Evolutionary conservation across 1,284 basidiomycete genomes (phyloP).

Genomic region (Rhodotorula sp.): DNA sequence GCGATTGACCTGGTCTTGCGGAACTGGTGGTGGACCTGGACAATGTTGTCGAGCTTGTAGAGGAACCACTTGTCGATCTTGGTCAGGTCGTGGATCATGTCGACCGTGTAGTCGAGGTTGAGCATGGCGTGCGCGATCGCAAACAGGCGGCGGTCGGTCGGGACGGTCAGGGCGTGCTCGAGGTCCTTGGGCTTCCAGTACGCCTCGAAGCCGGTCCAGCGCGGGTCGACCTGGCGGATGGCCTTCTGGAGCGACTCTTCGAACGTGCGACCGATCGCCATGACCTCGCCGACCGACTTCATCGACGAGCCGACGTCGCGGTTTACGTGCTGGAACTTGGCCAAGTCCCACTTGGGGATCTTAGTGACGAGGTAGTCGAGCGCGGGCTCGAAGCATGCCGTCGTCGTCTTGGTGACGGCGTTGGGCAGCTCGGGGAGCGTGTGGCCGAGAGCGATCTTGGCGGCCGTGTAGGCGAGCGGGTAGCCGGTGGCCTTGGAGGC

Average conservation of each 20-base stretch:
- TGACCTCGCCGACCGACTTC: constrained; percentile 99
- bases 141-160: constrained; percentile 91
- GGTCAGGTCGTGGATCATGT: constrained; percentile 85
- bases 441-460: constrained; percentile 98
- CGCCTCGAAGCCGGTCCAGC: constrained; percentile 63
- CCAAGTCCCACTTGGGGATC: constrained; percentile 99
- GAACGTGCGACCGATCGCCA: constrained; percentile 99
- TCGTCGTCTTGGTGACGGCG: constrained; percentile 98
- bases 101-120: constrained; percentile 85
- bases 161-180: constrained; percentile 66
- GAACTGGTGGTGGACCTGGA: constrained; percentile 67
- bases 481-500: constrained; percentile 99
- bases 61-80: constrained; percentile 99
- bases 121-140: constrained; percentile 98
- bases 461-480: constrained; percentile 97
- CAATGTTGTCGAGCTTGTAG: constrained; percentile 97
- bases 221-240: constrained; percentile 92
- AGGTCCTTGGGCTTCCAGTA: constrained; percentile 79
- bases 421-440: constrained; percentile 98
- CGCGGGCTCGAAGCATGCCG: constrained; percentile 99
- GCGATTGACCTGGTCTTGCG: constrained; percentile 43
- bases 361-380: constrained; percentile 99
- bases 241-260: constrained; percentile 99
- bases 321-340: constrained; percentile 95
- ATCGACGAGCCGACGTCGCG: constrained; percentile 94